Percentiles rank a stretch among this genome's conserved stretches.
phyloP scores from a whole-genome alignment of 2,329 filamentous ascomycete genomes.

The Diatrype stigma region DNA sequence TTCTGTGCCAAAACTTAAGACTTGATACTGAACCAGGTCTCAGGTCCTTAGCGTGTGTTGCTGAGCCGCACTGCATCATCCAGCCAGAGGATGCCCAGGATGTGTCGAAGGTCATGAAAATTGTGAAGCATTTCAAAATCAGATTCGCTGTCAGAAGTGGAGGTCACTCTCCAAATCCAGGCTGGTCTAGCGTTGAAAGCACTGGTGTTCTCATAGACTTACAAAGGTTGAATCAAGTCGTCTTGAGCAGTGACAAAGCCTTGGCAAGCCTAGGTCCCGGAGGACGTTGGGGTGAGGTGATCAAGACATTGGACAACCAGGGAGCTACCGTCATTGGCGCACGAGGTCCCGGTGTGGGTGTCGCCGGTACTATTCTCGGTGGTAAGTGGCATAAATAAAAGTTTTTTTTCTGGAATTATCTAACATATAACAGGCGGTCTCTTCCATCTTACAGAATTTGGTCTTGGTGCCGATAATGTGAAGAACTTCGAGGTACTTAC shows the following conservation, averaged over 20 bases:
- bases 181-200: constrained; percentile 7
- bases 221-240: constrained; percentile 15
- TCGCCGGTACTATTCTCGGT: constrained; percentile 28
- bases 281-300: constrained; percentile 17
- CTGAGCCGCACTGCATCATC: constrained; percentile 11
- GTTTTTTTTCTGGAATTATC: no score
- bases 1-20: neutral
- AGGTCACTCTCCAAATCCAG: constrained; percentile 15
- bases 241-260: constrained; percentile 11
- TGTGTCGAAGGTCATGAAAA: constrained; percentile 8
- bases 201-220: constrained; percentile 20
- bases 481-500: constrained; percentile 28
- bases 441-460: constrained; percentile 18
- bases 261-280: constrained; percentile 28
- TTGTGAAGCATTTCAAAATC: constrained; percentile 9
- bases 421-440: constrained; percentile 23
- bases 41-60: constrained; percentile 12
- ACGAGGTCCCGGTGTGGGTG: constrained; percentile 16
- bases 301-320: constrained; percentile 7
- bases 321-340: constrained; percentile 14
- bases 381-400: constrained; percentile 2
- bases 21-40: no score
- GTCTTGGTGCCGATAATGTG: constrained; percentile 41
- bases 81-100: constrained; percentile 3
- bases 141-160: constrained; percentile 13